Percentiles rank a stretch among this genome's conserved stretches.
These are phyloP conservation scores for Daldinia concentrica DNA, from an alignment of 495 filamentous ascomycete species.

Conservation along the genomic window DNA sequence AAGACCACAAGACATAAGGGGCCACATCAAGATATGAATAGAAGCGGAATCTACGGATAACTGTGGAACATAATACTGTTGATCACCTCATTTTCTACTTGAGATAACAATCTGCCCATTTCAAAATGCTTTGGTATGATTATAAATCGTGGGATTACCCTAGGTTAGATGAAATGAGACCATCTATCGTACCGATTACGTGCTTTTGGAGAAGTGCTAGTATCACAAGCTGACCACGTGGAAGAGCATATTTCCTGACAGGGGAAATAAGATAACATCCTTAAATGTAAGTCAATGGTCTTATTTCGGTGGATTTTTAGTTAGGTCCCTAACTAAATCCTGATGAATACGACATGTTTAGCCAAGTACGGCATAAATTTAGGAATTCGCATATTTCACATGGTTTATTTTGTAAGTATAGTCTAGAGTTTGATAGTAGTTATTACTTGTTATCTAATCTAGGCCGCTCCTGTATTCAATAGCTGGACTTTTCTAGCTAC, in stretches of 20 bases:
- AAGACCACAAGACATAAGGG: constrained; percentile 6
- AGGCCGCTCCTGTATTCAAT: constrained; percentile 10
- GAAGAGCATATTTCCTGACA: not conserved
- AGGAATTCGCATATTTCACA: not conserved
- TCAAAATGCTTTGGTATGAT: constrained; percentile 22
- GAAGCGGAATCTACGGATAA: not conserved
- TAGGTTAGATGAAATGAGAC: constrained; percentile 13
- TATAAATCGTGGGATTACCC: constrained; percentile 26
- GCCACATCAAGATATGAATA: constrained; percentile 26
- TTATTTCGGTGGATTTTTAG: not conserved
- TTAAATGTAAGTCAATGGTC: not conserved
- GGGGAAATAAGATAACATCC: not conserved
- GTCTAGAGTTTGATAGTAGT: not conserved
- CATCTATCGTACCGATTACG: constrained; percentile 29
- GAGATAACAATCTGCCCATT: constrained; percentile 6
- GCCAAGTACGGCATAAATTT: not conserved
- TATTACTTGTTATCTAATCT: constrained; percentile 9
- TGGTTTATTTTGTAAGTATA: not conserved
- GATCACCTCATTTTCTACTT: constrained; percentile 1
- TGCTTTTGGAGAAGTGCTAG: constrained; percentile 15
- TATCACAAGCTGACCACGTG: not conserved
- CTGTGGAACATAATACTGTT: constrained; percentile 1
- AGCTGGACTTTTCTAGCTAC: constrained; percentile 34
- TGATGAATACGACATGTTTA: not conserved
- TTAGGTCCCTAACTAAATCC: not conserved